Conservation (phyloP, 495 filamentous ascomycete species). For the Podospora conica region DNA sequence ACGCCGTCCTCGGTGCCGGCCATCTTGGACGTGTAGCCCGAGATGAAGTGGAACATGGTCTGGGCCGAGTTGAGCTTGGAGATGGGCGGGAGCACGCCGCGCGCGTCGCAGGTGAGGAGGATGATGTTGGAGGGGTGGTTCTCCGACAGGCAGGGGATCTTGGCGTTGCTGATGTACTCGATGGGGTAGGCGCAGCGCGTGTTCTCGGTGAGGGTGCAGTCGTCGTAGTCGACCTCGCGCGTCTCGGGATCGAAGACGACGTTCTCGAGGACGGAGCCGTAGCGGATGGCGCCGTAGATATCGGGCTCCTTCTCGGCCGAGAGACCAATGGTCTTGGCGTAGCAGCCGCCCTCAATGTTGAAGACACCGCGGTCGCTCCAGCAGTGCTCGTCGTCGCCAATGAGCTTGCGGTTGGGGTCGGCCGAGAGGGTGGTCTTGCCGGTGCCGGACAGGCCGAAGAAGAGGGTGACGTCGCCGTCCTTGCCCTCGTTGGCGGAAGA, state of each 20-base stretch:
- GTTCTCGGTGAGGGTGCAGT: slow-evolving; percentile 93
- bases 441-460: slow-evolving; percentile 98
- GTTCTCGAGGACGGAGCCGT: slow-evolving; percentile 96
- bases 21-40: slow-evolving; percentile 99
- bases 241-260: slow-evolving; percentile 92
- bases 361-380: slow-evolving; percentile 96
- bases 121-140: slow-evolving; percentile 96
- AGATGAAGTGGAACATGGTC: slow-evolving; percentile 99
- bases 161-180: slow-evolving; percentile 97
- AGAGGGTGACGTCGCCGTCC: slow-evolving; percentile 90
- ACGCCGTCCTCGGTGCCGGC: slow-evolving; percentile 96
- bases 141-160: slow-evolving; percentile 85
- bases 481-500: slow-evolving; percentile 94
- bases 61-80: slow-evolving; percentile 93
- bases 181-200: slow-evolving; percentile 98
- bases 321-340: slow-evolving; percentile 97
- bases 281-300: slow-evolving; percentile 94
- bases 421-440: slow-evolving; percentile 98
- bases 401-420: slow-evolving; percentile 90
- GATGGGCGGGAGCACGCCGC: slow-evolving; percentile 95
- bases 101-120: slow-evolving; percentile 94
- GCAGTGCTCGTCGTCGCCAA: slow-evolving; percentile 99
- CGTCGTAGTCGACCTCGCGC: slow-evolving; percentile 90
- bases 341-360: slow-evolving; percentile 99
- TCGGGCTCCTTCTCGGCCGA: slow-evolving; percentile 98